Evolutionary conservation across 441 rosid genomes (phyloP).

Genomic region (Hypseocharis bilobata): DNA sequence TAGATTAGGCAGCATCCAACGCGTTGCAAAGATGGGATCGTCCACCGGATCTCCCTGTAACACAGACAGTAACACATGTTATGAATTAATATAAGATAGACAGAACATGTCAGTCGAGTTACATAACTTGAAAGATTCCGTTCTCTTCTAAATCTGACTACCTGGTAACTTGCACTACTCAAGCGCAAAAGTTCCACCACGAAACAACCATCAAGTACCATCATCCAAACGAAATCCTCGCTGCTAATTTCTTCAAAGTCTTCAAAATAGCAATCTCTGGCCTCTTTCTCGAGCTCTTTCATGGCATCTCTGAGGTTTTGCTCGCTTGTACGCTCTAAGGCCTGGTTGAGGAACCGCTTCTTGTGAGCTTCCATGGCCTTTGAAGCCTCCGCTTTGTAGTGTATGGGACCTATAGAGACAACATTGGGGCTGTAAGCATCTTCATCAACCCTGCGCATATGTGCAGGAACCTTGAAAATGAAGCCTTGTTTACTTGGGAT

Average conservation of each 20-base stretch:
- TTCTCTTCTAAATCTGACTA: no score
- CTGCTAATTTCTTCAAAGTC: not conserved
- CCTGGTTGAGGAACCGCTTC: not conserved
- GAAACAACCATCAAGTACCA: slow-evolving; percentile 17
- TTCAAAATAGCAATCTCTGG: slow-evolving; percentile 1
- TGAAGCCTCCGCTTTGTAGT: not conserved
- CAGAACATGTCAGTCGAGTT: no score
- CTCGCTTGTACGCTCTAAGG: not conserved
- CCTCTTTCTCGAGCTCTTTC: not conserved
- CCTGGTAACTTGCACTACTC: no score
- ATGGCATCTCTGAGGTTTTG: not conserved
- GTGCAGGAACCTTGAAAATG: slow-evolving; percentile 11
- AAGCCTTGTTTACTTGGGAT: no score
- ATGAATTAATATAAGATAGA: no score
- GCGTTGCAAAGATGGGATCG: not conserved
- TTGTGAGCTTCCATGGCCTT: slow-evolving; percentile 15
- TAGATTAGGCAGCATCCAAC: not conserved
- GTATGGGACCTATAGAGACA: slow-evolving; percentile 13
- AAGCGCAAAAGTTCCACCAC: slow-evolving; percentile 10
- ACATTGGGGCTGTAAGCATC: slow-evolving; percentile 2
- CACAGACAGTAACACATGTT: no score
- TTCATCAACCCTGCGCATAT: slow-evolving; percentile 1
- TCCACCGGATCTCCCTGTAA: no score
- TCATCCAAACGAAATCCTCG: slow-evolving; percentile 10
- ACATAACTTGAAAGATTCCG: no score